phyloP scores from a whole-genome alignment of 2,329 filamentous ascomycete genomes.

The Ceratocystis cubensis region DNA sequence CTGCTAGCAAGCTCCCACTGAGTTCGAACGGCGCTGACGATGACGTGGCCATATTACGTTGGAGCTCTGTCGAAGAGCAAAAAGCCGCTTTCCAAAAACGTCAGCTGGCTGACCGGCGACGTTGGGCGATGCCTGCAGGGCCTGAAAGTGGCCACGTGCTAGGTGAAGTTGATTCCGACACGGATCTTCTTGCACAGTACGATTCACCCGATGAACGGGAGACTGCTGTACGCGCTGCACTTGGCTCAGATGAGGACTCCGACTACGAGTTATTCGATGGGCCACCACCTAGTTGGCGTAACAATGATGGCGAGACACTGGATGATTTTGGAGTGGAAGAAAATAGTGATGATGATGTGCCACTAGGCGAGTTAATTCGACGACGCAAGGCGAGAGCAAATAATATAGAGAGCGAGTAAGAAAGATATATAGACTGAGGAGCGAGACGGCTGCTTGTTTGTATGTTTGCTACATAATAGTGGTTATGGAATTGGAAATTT shows the following conservation, averaged over 20 bases:
- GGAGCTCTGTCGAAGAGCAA: constrained; percentile 32
- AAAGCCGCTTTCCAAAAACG: constrained; percentile 39
- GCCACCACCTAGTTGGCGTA: constrained; percentile 49
- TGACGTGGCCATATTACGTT: constrained; percentile 25
- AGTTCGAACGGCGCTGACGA: constrained; percentile 28
- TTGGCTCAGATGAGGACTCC: constrained; percentile 29
- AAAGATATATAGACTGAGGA: background rate
- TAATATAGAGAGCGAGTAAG: constrained; percentile 21
- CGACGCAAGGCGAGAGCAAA: constrained; percentile 35
- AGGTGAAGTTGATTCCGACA: constrained; percentile 32
- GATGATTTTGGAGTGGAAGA: constrained; percentile 71
- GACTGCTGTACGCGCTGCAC: constrained; percentile 19
- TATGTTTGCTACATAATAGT: background rate
- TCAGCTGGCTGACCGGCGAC: constrained; percentile 37
- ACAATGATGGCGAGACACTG: constrained; percentile 61
- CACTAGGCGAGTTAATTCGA: constrained; percentile 53
- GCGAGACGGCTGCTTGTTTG: background rate
- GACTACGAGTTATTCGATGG: constrained; percentile 22
- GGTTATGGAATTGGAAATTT: background rate
- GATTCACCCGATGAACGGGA: constrained; percentile 41
- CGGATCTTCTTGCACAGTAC: constrained; percentile 31
- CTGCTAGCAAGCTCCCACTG: constrained; percentile 23
- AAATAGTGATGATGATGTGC: constrained; percentile 47
- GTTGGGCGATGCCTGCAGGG: constrained; percentile 31
- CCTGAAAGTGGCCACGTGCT: constrained; percentile 42